Evolutionary conservation across 2,329 filamentous ascomycete species (phyloP).

Genomic region (Ophiocordyceps unilateralis): DNA sequence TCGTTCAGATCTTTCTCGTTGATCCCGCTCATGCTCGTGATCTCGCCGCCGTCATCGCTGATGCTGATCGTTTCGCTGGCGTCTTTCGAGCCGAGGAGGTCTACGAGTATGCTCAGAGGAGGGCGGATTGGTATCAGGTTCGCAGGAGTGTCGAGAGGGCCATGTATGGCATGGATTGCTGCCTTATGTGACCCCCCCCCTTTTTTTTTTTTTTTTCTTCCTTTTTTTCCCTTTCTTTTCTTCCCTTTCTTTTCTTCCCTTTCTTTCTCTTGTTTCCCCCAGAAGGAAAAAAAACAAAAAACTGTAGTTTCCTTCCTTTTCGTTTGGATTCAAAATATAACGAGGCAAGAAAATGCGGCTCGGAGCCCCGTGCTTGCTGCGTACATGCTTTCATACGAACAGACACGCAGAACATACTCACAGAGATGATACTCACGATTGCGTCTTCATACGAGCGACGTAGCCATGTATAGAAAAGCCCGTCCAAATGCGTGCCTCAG

Average conservation of each 20-base stretch:
- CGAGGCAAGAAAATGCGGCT: too few relatives aligned
- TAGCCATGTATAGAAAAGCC: too few relatives aligned
- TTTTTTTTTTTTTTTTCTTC: neutral
- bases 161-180: conserved; percentile 91
- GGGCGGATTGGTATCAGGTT: conserved; percentile 91
- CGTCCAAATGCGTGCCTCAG: too few relatives aligned
- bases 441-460: too few relatives aligned
- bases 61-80: conserved; percentile 74
- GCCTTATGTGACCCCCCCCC: conserved; percentile 47
- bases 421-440: too few relatives aligned
- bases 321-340: too few relatives aligned
- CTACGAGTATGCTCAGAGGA: conserved; percentile 85
- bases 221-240: neutral
- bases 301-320: too few relatives aligned
- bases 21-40: conserved; percentile 74
- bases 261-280: neutral
- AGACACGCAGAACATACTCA: too few relatives aligned
- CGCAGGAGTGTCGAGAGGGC: conserved; percentile 79
- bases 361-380: too few relatives aligned
- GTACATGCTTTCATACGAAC: neutral
- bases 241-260: neutral
- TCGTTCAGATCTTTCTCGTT: conserved; percentile 91
- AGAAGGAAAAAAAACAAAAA: too few relatives aligned
- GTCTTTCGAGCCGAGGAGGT: conserved; percentile 94
- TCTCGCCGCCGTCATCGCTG: conserved; percentile 86